Conservation (phyloP, 345 rosid genomes). For the Bruguiera parviflora region DNA sequence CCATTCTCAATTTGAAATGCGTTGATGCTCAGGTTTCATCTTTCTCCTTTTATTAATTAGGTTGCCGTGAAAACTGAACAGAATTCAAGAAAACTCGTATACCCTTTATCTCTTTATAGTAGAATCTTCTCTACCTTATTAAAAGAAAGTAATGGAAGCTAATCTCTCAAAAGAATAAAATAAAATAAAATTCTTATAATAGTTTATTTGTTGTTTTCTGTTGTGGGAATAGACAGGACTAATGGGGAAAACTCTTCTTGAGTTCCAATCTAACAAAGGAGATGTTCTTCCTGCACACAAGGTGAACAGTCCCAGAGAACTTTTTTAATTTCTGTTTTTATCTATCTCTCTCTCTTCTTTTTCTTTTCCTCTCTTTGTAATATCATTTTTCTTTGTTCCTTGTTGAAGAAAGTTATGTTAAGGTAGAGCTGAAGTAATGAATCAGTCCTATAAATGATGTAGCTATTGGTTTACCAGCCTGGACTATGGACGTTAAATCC, state of each 20-base stretch:
- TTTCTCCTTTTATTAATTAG: not conserved
- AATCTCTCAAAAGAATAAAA: not conserved
- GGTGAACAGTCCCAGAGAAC: slow-evolving; percentile 25
- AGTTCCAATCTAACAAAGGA: slow-evolving; percentile 84
- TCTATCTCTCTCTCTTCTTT: too few relatives aligned
- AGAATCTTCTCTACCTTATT: too few relatives aligned
- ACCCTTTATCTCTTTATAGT: too few relatives aligned
- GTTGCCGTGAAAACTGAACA: not conserved
- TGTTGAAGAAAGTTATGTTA: too few relatives aligned
- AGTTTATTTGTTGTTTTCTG: not conserved
- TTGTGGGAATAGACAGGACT: slow-evolving; percentile 52
- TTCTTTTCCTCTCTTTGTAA: too few relatives aligned
- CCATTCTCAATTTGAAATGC: slow-evolving; percentile 74
- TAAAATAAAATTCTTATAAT: not conserved
- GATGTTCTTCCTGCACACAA: slow-evolving; percentile 97
- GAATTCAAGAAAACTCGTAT: too few relatives aligned
- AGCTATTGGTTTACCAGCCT: not conserved
- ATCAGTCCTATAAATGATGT: not conserved
- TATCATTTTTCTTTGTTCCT: too few relatives aligned
- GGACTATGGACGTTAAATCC: not conserved
- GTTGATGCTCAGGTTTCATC: slow-evolving; percentile 63
- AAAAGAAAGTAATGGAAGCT: too few relatives aligned
- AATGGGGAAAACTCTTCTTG: slow-evolving; percentile 88
- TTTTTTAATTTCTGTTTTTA: not conserved
- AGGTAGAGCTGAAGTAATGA: too few relatives aligned